These are phyloP conservation scores for Serendipita sp. DNA, from an alignment of 768 basidiomycete species.

Conservation along the genomic window DNA sequence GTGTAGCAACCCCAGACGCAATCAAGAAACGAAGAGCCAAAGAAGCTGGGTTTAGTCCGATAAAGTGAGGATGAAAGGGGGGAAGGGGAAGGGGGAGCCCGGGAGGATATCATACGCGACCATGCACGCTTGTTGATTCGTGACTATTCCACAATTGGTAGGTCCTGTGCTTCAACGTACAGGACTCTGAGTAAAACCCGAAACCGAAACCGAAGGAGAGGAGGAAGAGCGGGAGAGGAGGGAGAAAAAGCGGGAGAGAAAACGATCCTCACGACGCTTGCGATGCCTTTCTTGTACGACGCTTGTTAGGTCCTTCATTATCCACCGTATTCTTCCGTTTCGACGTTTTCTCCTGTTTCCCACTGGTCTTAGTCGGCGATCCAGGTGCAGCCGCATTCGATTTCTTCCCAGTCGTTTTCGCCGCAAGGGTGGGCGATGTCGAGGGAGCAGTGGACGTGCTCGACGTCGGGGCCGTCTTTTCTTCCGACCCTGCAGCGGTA, in stretches of 20 bases:
- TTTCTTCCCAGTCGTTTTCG: not conserved
- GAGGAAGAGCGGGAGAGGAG: not conserved
- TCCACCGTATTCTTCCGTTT: not conserved
- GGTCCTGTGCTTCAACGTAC: too few relatives aligned
- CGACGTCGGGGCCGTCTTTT: not conserved
- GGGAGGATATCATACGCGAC: too few relatives aligned
- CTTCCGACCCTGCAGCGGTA: not conserved
- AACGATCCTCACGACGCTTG: not conserved
- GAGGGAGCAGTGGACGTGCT: not conserved
- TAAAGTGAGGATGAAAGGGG: too few relatives aligned
- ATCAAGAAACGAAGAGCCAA: too few relatives aligned
- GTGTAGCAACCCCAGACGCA: too few relatives aligned
- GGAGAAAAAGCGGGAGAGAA: not conserved
- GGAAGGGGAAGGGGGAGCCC: too few relatives aligned
- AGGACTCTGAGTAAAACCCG: not conserved
- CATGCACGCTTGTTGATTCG: too few relatives aligned
- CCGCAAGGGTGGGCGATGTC: not conserved
- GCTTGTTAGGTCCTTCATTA: not conserved
- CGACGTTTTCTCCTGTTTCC: not conserved
- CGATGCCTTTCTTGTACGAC: not conserved
- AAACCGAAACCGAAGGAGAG: not conserved
- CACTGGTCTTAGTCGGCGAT: not conserved
- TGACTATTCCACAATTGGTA: too few relatives aligned
- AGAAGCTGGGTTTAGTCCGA: too few relatives aligned
- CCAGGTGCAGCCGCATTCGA: not conserved